Percentiles rank a stretch among this genome's conserved stretches.
Conservation (phyloP, 805 yeast species). For the Suhomyces emberorum region DNA sequence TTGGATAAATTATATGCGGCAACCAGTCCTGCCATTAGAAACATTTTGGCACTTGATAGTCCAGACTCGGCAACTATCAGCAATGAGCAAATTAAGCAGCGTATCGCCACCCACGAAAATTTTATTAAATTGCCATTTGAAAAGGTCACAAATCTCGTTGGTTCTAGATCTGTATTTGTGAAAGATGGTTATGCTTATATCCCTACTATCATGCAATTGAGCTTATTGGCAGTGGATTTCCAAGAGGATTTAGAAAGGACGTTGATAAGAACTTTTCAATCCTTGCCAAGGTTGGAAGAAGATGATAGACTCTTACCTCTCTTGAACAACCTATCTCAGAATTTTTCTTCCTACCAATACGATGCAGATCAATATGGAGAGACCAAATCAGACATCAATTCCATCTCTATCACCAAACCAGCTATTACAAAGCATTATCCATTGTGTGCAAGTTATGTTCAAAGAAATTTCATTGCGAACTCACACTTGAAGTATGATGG, state of each 20-base stretch:
- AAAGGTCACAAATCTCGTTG: conserved; percentile 72
- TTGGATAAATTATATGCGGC: conserved; percentile 53
- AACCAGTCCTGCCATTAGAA: conserved; percentile 43
- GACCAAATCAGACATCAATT: conserved; percentile 47
- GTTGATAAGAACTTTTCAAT: conserved; percentile 66
- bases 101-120: conserved; percentile 51
- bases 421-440: conserved; percentile 70
- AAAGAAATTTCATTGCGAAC: conserved; percentile 53
- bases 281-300: conserved; percentile 82
- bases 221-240: conserved; percentile 68
- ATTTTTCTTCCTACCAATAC: conserved; percentile 46
- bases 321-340: conserved; percentile 67
- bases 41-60: conserved; percentile 22
- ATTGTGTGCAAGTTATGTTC: conserved; percentile 69
- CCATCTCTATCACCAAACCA: conserved; percentile 54
- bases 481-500: conserved; percentile 81
- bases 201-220: conserved; percentile 76
- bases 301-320: conserved; percentile 87
- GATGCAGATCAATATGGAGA: conserved; percentile 38
- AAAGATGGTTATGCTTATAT: conserved; percentile 75
- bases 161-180: conserved; percentile 66
- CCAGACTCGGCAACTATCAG: conserved; percentile 23
- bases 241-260: conserved; percentile 47
- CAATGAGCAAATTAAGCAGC: conserved; percentile 52
- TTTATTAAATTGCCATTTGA: conserved; percentile 88